Conservation (phyloP, 352 stramenopile species). For the Lagenidium giganteum region DNA sequence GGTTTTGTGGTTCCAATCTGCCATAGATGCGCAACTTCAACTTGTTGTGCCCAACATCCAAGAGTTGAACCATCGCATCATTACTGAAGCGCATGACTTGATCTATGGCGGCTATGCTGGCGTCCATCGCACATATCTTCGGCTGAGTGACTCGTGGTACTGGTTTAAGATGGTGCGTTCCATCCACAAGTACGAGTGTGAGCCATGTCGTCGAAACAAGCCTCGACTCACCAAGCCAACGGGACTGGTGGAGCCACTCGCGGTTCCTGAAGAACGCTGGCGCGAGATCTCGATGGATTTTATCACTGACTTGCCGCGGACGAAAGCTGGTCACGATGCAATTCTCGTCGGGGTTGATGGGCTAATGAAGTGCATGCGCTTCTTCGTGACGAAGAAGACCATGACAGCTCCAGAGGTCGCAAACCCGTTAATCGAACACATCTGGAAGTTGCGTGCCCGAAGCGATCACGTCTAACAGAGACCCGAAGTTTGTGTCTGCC, state of each 20-base stretch:
- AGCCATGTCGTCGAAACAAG: conserved; percentile 12
- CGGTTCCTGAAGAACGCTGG: conserved; percentile 9
- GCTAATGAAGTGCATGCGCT: conserved; percentile 5
- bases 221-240: conserved; percentile 3
- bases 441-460: background rate
- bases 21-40: background rate
- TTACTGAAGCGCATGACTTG: conserved; percentile 4
- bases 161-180: conserved; percentile 13
- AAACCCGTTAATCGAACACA: background rate
- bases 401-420: background rate
- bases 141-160: conserved; percentile 8
- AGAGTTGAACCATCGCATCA: background rate
- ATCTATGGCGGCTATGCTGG: background rate
- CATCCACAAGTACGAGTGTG: conserved; percentile 11
- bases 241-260: conserved; percentile 11
- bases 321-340: background rate
- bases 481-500: conserved; percentile 1
- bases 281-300: conserved; percentile 18
- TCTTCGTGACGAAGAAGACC: background rate
- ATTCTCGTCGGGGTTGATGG: conserved; percentile 7
- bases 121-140: background rate
- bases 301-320: conserved; percentile 4
- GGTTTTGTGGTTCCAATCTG: background rate
- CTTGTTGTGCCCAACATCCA: background rate
- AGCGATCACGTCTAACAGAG: conserved; percentile 5